Evolutionary conservation across 805 yeast species (phyloP).

Genomic region (Diddensiella transvaalensis): DNA sequence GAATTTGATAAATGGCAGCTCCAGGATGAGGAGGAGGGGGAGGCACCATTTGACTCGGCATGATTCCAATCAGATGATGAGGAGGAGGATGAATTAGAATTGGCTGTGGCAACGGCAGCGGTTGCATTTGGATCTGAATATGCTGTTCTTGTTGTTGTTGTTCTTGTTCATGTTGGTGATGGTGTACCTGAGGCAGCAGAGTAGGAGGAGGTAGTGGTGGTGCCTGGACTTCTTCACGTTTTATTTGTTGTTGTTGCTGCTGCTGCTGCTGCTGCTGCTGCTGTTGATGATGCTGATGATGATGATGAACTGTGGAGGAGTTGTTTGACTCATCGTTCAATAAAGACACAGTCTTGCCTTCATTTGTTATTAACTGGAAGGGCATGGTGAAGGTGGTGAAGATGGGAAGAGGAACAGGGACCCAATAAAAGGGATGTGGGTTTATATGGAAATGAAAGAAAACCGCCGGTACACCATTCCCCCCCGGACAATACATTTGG

Average conservation of each 20-base stretch:
- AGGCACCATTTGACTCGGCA: background rate
- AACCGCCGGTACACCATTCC: too few species aligned
- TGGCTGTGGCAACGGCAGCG: background rate
- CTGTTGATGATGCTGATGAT: slow-evolving; percentile 1
- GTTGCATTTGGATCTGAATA: background rate
- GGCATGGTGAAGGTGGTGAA: slow-evolving; percentile 12
- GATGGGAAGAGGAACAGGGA: background rate
- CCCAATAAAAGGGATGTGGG: background rate
- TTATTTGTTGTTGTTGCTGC: too few species aligned
- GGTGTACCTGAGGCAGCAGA: background rate
- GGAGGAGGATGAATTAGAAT: background rate
- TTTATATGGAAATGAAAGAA: too few species aligned
- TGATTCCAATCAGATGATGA: background rate
- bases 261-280: background rate
- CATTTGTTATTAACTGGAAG: slow-evolving; percentile 19
- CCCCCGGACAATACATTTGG: too few species aligned
- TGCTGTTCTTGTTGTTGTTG: background rate
- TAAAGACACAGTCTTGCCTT: slow-evolving; percentile 21
- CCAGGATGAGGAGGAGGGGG: slow-evolving; percentile 5
- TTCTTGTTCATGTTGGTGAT: too few species aligned
- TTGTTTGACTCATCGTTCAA: slow-evolving; percentile 19
- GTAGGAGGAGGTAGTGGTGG: background rate
- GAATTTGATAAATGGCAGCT: background rate
- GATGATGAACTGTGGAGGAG: slow-evolving; percentile 1
- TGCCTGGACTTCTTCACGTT: too few species aligned